Base-by-base conservation (phyloP, 2,329 filamentous ascomycete genomes). In the Dendrostoma leiphaemia region DNA sequence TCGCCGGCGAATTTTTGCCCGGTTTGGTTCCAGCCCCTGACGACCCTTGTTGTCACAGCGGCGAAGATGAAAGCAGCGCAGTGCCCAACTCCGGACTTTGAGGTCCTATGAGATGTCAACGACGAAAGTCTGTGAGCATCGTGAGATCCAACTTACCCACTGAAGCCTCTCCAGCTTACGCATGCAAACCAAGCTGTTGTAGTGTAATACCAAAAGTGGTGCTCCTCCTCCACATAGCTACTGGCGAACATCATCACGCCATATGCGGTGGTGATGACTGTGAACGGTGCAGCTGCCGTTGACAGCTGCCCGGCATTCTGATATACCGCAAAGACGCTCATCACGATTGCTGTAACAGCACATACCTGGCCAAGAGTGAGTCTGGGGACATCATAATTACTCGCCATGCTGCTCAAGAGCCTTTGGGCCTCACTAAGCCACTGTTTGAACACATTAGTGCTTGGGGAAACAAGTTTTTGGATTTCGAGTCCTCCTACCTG, bases 151-250 rank as follows among this genome's bases (percentile, higher is more conserved):
- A 41, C 64, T 41, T 60, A 76, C 75, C 70, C 71, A 53, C 65
- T 67, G 41, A 76, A 71, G 64, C 73, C 71, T 60, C 75, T 78
- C 38, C 81, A 60, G 29, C 75, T 76, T 12, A 87, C 71, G 28
- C 78, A 74, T 1, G 76, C 71, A 29, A 88, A 66, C 89, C 89
- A 95, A 6, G 83, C 81, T 0, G 88, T 85, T 0, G 87, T 82
- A 1, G 84, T 73, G 91, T 93, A 97, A 71, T 99, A 97, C 94
- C 94, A 99, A 68, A 96, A 97, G 62, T 97, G 91, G 47, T 99
- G 94, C 69, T 99, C 94, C 72, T 99, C 94, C 70, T 99, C 94
- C 2, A 99, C 91, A 68, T 94, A 99, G 65, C 92, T 97, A 67
- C 90, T 96, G 9, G 92, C 93, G 71, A 97, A 97, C 92, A 97